Conservation (phyloP, 805 yeast species). For the Candida lessepsii region DNA sequence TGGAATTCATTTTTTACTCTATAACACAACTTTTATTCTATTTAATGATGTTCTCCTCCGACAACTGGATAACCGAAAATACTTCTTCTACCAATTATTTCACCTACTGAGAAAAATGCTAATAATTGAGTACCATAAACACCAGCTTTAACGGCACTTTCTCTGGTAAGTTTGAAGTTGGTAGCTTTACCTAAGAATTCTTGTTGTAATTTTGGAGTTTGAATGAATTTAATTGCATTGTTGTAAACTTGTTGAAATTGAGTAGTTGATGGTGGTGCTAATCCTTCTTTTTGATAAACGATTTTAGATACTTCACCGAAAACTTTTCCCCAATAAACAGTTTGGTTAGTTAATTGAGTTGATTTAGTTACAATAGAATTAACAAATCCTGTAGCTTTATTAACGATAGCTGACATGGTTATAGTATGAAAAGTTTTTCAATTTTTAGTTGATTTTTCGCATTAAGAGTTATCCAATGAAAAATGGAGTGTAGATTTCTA, state of each 20-base stretch:
- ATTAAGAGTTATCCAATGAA: slow-evolving; percentile 2
- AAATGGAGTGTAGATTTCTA: slow-evolving; percentile 1
- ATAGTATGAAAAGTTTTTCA: slow-evolving; percentile 11
- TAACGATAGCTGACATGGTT: slow-evolving; percentile 43
- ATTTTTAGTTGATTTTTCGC: slow-evolving; percentile 7
- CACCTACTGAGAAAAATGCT: slow-evolving; percentile 93
- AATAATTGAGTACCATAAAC: slow-evolving; percentile 79
- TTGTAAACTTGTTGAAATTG: slow-evolving; percentile 78
- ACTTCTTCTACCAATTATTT: slow-evolving; percentile 93
- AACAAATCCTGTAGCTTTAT: slow-evolving; percentile 39
- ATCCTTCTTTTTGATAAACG: slow-evolving; percentile 87
- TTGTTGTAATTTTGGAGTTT: slow-evolving; percentile 55
- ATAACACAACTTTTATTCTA: background rate
- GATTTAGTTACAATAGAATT: slow-evolving; percentile 37
- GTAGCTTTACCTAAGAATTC: slow-evolving; percentile 48
- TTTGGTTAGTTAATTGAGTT: slow-evolving; percentile 44
- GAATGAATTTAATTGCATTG: slow-evolving; percentile 33
- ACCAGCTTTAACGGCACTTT: slow-evolving; percentile 61
- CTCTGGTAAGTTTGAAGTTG: slow-evolving; percentile 49
- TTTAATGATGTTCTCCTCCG: slow-evolving; percentile 53
- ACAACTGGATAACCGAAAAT: slow-evolving; percentile 80
- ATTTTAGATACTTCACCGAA: slow-evolving; percentile 63
- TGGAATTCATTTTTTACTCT: background rate
- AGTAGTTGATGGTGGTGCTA: slow-evolving; percentile 82
- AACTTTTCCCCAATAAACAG: slow-evolving; percentile 81